Conservation (phyloP, 169 alveolate species). For the Plasmodium cynomolgi region DNA sequence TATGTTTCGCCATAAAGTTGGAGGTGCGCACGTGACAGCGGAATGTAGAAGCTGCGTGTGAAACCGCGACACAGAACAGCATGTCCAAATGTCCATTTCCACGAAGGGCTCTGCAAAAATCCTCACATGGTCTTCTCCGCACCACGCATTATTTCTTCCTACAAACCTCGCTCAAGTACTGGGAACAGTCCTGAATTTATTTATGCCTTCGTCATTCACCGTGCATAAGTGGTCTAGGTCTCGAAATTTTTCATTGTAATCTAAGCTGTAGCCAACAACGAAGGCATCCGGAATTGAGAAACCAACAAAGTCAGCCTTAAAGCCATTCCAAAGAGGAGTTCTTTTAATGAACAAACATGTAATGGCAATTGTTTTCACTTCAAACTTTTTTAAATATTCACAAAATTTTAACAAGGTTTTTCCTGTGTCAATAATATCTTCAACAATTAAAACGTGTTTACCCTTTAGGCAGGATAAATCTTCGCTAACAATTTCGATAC, state of each 20-base stretch:
- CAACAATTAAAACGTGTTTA: constrained; percentile 83
- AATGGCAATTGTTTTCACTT: constrained; percentile 76
- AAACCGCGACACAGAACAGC: not conserved
- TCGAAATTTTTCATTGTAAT: constrained; percentile 76
- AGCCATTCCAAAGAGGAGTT: constrained; percentile 77
- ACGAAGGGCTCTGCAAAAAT: not conserved
- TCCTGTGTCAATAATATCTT: constrained; percentile 85
- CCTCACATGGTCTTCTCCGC: not conserved
- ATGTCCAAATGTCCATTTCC: not conserved
- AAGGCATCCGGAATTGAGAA: constrained; percentile 80
- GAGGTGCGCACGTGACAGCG: not conserved
- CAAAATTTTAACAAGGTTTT: constrained; percentile 72
- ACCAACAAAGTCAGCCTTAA: constrained; percentile 84
- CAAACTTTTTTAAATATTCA: constrained; percentile 74
- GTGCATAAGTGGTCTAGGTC: constrained; percentile 51
- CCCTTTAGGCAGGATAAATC: constrained; percentile 78
- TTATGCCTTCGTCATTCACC: constrained; percentile 52
- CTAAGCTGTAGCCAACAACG: constrained; percentile 82
- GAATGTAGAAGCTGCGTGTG: not conserved
- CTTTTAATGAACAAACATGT: constrained; percentile 68
- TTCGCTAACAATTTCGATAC: constrained; percentile 75
- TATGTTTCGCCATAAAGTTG: not conserved
- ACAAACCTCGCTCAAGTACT: not conserved
- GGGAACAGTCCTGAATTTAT: not conserved
- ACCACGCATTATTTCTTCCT: not conserved